Evolutionary conservation across 2,329 filamentous ascomycete species (phyloP), one percentile per base, ranked within the genome.

Genomic region (Colletotrichum aenigma): DNA sequence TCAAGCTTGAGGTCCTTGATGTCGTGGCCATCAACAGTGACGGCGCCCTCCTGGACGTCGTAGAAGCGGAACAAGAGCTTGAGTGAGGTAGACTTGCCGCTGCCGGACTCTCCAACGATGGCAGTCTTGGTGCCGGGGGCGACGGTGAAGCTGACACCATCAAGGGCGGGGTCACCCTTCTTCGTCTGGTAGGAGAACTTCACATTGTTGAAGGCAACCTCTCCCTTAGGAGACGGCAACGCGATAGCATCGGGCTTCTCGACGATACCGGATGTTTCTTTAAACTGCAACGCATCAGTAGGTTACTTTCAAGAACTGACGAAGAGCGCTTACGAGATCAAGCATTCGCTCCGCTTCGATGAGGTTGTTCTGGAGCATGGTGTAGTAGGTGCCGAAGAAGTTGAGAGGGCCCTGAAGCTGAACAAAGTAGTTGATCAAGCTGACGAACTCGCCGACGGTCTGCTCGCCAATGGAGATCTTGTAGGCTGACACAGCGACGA

Each of bases 331-430:
- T 78, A 86, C 84, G 56, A 88, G 79, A 74, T 87, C 86, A 6
- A 88, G 82, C 77, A 88, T 83, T 2, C 86, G 83, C 80, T 89
- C 85, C 5, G 87, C 86, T 74, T 88, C 85, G 18, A 88, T 87
- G 1, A 88, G 78, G 16, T 87, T 86, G 75, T 86, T 86, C 79
- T 87, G 85, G 10, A 89, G 80, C 83, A 87, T 84, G 9, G 83
- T 87, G 74, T 87, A 88, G 73, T 87, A 87, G 3, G 86, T 87
- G 0, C 86, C 86, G 77, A 93, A 93, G 82, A 92, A 93, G 80
- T 91, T 92, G 66, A 93, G 85, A 6, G 91, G 91, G 7, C 87
- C 89, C 77, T 92, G 90, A 6, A 92, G 85, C 79, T 92, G 90
- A n/a, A 88, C 87, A 84, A 92, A 90, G 81, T 92, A 92, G 26